Conservation (phyloP, 495 filamentous ascomycete genomes). For the Penicillium alfredii region DNA sequence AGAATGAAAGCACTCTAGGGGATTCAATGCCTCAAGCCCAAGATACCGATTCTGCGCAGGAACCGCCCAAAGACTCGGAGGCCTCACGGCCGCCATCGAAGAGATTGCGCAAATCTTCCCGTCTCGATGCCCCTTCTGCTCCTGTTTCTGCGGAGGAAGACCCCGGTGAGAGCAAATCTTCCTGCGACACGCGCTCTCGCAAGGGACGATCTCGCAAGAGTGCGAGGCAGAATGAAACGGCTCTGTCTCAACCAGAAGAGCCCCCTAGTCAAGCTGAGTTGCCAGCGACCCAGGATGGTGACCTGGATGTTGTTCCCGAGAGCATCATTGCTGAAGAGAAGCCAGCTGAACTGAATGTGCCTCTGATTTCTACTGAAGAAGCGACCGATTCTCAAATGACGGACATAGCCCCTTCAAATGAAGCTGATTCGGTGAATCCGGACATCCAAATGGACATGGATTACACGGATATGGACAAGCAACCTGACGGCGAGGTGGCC, state of each 20-base stretch:
- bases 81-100: conserved; percentile 12
- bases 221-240: too few species aligned
- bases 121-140: conserved; percentile 18
- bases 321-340: conserved; percentile 1
- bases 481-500: not conserved
- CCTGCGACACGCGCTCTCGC: conserved; percentile 15
- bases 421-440: not conserved
- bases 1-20: not conserved
- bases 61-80: conserved; percentile 2
- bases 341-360: not conserved
- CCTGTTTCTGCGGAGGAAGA: conserved; percentile 10
- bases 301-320: conserved; percentile 1
- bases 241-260: conserved; percentile 1
- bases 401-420: conserved; percentile 1
- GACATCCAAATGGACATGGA: conserved; percentile 17
- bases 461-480: not conserved
- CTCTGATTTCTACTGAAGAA: conserved; percentile 16
- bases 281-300: not conserved
- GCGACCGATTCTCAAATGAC: conserved; percentile 16
- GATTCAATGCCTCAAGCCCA: conserved; percentile 2
- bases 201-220: conserved; percentile 14
- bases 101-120: conserved; percentile 21
- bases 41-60: conserved; percentile 5
- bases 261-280: not conserved
- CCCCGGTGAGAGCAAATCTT: conserved; percentile 6